Base-by-base conservation (phyloP, 2,329 filamentous ascomycete species). In the Botrytis tulipae region DNA sequence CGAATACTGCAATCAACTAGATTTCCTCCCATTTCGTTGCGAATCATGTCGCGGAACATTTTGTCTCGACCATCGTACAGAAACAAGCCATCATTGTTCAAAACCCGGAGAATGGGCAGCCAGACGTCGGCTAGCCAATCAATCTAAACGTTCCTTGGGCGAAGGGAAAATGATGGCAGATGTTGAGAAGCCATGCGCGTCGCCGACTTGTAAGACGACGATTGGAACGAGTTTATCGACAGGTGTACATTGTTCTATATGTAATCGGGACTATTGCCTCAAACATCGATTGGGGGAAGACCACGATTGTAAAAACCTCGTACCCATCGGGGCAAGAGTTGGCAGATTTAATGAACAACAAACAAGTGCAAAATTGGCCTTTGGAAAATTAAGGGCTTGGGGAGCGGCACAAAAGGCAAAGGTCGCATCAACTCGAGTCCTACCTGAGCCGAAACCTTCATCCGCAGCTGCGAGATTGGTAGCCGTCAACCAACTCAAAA, bases 11-110 rank as follows among this genome's bases (percentile, higher is more conserved):
- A 92, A 95, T 82, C 93, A 96, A 81, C 92, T 98, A 75, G 96
- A 98, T 84, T 98, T 99, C 83, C 89, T 99, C 7, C 96, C 96
- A 6, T 98, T 98, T 83, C 88, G 90, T 80, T 99, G 96, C 85
- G 93, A 97, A 82, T 96, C 93, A 78, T 99, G 96, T 84, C 88
- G 82, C 76, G 88, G 89, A 74, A 95, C 92, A 25, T 99, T 91
- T 85, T 99, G 97, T 82, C 92, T 97, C 77, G 95, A 98, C 81
- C 96, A 99, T 86, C 93, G 95, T 72, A 92, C 90, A 79, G 95
- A 98, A 84, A 88, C 89, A 32, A 85, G 93, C 0, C 97, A 99
- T 84, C 88, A 90, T 80, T 92, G 90, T 82, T 78, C 84, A 70
- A 85, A 88, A 69, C 85, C 83, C 2, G 90, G 90, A 75, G 89